Conservation (phyloP, 2,329 filamentous ascomycete genomes). For the Ascochyta pisi region DNA sequence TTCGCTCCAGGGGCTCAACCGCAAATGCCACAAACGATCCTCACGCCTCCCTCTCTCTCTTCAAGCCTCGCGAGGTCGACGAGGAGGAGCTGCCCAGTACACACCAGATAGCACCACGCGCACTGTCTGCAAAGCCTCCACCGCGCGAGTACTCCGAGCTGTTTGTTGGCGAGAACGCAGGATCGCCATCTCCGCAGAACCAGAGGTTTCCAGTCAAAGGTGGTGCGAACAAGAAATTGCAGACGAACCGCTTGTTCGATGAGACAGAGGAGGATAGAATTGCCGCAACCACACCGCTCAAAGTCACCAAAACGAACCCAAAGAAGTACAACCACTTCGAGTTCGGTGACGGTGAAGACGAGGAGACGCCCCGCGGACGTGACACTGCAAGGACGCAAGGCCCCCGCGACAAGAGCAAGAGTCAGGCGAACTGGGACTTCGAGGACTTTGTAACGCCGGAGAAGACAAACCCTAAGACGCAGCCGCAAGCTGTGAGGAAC, state of each 20-base stretch:
- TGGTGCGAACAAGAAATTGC: constrained; percentile 60
- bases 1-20: constrained; percentile 49
- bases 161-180: constrained; percentile 60
- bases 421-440: constrained; percentile 83
- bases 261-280: constrained; percentile 57
- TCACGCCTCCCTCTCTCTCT: constrained; percentile 75
- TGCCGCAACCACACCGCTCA: constrained; percentile 40
- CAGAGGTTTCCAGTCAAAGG: constrained; percentile 53
- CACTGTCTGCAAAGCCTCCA: constrained; percentile 71
- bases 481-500: constrained; percentile 75
- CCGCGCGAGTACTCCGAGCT: constrained; percentile 75
- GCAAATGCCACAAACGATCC: constrained; percentile 53
- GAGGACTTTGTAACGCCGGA: constrained; percentile 85
- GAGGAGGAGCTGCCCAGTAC: constrained; percentile 58
- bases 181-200: constrained; percentile 47
- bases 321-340: constrained; percentile 88
- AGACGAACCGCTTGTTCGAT: constrained; percentile 63
- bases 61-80: constrained; percentile 71
- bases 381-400: constrained; percentile 34
- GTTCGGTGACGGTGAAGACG: constrained; percentile 69
- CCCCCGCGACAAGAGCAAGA: constrained; percentile 56
- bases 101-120: constrained; percentile 65
- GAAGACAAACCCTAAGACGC: constrained; percentile 71
- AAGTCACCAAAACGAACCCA: constrained; percentile 69
- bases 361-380: constrained; percentile 42